Conservation (phyloP, 1,284 basidiomycete species). For the Sanguinoderma infundibulare region DNA sequence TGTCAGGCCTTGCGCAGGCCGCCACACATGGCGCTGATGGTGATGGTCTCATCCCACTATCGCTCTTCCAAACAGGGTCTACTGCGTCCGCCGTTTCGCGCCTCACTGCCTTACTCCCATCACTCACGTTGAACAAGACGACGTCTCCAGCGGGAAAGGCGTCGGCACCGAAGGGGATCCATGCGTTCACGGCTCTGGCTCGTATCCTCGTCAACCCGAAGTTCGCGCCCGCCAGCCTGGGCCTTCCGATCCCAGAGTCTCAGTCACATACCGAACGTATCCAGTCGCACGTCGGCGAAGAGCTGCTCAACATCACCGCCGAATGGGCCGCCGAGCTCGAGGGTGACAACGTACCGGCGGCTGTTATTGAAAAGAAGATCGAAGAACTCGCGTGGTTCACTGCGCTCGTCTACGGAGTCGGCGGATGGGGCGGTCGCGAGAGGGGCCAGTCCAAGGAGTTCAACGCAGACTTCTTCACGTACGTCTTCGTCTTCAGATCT, state of each 20-base stretch:
- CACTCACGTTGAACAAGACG: background rate
- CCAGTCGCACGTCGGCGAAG: conserved; percentile 31
- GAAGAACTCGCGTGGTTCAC: conserved; percentile 48
- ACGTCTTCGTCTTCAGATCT: no score
- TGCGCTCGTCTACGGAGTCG: conserved; percentile 43
- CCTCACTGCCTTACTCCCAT: background rate
- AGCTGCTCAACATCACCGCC: conserved; percentile 47
- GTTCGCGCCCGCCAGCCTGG: background rate
- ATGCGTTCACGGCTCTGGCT: conserved; percentile 3
- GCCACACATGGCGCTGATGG: conserved; percentile 33
- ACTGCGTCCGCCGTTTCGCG: background rate
- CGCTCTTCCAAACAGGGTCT: conserved; percentile 29
- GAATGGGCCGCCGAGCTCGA: conserved; percentile 48
- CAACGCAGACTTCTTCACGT: conserved; percentile 44
- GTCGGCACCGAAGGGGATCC: background rate
- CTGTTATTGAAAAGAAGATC: conserved; percentile 43
- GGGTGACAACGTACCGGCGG: conserved; percentile 33
- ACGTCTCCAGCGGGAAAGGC: background rate
- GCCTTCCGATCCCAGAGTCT: conserved; percentile 7
- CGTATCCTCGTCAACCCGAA: background rate
- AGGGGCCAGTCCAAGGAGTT: conserved; percentile 29
- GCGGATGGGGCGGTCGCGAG: conserved; percentile 35
- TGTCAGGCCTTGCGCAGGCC: conserved; percentile 40
- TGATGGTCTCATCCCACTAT: conserved; percentile 29
- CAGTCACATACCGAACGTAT: conserved; percentile 36